Percentiles rank a stretch among this genome's conserved stretches.
These are phyloP conservation scores for Fusarium musae DNA, from an alignment of 2,329 filamentous ascomycete genomes.

Conservation along the genomic window DNA sequence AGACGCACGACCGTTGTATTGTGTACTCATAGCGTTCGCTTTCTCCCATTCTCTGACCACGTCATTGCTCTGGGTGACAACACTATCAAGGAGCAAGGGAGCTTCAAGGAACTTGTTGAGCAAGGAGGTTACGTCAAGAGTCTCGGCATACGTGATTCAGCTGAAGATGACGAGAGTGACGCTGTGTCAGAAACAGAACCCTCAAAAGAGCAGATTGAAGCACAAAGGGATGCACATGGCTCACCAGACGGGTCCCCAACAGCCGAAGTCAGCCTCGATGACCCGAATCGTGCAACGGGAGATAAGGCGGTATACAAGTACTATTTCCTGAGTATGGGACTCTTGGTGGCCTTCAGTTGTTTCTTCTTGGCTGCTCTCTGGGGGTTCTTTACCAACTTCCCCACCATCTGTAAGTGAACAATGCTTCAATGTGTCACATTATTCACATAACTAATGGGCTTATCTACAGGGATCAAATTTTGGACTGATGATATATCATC, in stretches of 20 bases:
- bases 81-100: conserved; percentile 55
- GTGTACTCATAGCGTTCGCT: conserved; percentile 47
- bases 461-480: conserved; percentile 50
- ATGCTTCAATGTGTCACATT: neutral
- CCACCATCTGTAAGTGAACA: neutral
- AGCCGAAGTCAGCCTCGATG: conserved; percentile 23
- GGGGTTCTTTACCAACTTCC: conserved; percentile 44
- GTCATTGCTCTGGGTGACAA: conserved; percentile 59
- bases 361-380: conserved; percentile 45
- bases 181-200: rapidly evolving
- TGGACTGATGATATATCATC: conserved; percentile 50
- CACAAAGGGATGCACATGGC: conserved; percentile 17
- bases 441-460: neutral
- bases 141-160: conserved; percentile 46
- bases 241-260: neutral
- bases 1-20: conserved; percentile 55
- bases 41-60: conserved; percentile 54
- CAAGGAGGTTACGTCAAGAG: conserved; percentile 53
- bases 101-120: conserved; percentile 40
- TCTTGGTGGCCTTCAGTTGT: conserved; percentile 35
- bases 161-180: neutral
- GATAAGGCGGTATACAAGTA: conserved; percentile 50
- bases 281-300: conserved; percentile 42
- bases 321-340: conserved; percentile 46
- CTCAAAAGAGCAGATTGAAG: neutral